A percentile compares a stretch with the other conserved stretches of the same genome.
These are phyloP conservation scores for Physcia stellaris DNA, from an alignment of 495 filamentous ascomycete species.

Conservation along the genomic window DNA sequence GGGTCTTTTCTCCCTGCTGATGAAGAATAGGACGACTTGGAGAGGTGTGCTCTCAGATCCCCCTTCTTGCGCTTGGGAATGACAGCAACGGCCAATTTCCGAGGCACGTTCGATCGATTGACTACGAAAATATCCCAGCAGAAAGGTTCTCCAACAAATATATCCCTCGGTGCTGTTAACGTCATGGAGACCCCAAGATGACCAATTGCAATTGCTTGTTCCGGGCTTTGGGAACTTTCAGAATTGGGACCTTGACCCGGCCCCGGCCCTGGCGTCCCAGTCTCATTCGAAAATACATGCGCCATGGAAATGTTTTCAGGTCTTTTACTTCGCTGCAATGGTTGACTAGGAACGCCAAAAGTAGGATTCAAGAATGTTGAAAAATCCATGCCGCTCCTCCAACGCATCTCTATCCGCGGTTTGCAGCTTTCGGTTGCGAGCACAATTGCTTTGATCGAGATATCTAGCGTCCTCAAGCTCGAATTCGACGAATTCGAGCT, in stretches of 20 bases:
- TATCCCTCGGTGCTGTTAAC: slow-evolving; percentile 46
- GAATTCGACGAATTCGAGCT: slow-evolving; percentile 33
- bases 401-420: slow-evolving; percentile 65
- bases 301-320: slow-evolving; percentile 38
- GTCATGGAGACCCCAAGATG: slow-evolving; percentile 68
- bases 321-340: slow-evolving; percentile 34
- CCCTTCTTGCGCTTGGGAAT: slow-evolving; percentile 63
- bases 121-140: slow-evolving; percentile 82
- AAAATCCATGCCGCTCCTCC: slow-evolving; percentile 75
- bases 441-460: slow-evolving; percentile 53
- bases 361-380: slow-evolving; percentile 49
- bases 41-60: slow-evolving; percentile 45
- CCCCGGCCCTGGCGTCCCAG: slow-evolving; percentile 25
- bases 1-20: slow-evolving; percentile 27
- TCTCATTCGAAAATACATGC: slow-evolving; percentile 9
- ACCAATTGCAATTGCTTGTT: slow-evolving; percentile 32
- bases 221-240: slow-evolving; percentile 35
- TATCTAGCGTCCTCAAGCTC: slow-evolving; percentile 39
- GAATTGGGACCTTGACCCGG: slow-evolving; percentile 20
- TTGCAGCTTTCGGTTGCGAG: slow-evolving; percentile 49
- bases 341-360: slow-evolving; percentile 49
- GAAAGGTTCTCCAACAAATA: slow-evolving; percentile 63
- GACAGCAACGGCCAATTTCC: slow-evolving; percentile 69
- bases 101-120: slow-evolving; percentile 54
- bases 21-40: slow-evolving; percentile 35